These are phyloP conservation scores for Lipomyces kockii DNA, from an alignment of 805 yeast species.

Conservation along the genomic window DNA sequence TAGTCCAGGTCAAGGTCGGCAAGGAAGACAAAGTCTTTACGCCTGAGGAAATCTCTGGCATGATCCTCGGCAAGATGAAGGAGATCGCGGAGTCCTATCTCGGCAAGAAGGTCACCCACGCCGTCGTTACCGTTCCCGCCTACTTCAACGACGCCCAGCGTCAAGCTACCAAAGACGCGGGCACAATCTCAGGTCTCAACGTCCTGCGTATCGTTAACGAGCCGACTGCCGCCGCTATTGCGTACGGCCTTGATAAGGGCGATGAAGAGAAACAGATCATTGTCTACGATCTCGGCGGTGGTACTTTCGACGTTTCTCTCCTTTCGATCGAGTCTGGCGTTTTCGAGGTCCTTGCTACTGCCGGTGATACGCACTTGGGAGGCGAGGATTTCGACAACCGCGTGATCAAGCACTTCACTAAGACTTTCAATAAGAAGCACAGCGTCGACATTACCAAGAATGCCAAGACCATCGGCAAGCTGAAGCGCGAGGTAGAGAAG, in stretches of 20 bases:
- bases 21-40: slow-evolving; percentile 87
- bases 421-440: slow-evolving; percentile 95
- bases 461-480: slow-evolving; percentile 85
- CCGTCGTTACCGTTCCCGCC: slow-evolving; percentile 96
- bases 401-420: slow-evolving; percentile 88
- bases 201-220: slow-evolving; percentile 94
- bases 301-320: slow-evolving; percentile 96
- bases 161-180: slow-evolving; percentile 98
- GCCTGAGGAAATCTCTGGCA: slow-evolving; percentile 93
- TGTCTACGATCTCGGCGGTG: slow-evolving; percentile 97
- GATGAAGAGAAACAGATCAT: slow-evolving; percentile 78
- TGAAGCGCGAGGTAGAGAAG: slow-evolving; percentile 97
- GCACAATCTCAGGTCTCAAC: slow-evolving; percentile 93
- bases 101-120: slow-evolving; percentile 83
- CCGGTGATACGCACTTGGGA: slow-evolving; percentile 91
- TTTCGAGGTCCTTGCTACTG: slow-evolving; percentile 94
- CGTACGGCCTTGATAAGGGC: slow-evolving; percentile 81
- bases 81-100: slow-evolving; percentile 90
- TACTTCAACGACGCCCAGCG: slow-evolving; percentile 97
- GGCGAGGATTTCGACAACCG: slow-evolving; percentile 99
- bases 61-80: slow-evolving; percentile 91
- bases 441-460: slow-evolving; percentile 79
- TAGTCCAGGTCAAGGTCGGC: slow-evolving; percentile 80
- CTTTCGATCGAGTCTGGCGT: slow-evolving; percentile 94
- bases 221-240: slow-evolving; percentile 99